Conservation (phyloP, 1,284 basidiomycete genomes). For the Melampsora occidentalis region DNA sequence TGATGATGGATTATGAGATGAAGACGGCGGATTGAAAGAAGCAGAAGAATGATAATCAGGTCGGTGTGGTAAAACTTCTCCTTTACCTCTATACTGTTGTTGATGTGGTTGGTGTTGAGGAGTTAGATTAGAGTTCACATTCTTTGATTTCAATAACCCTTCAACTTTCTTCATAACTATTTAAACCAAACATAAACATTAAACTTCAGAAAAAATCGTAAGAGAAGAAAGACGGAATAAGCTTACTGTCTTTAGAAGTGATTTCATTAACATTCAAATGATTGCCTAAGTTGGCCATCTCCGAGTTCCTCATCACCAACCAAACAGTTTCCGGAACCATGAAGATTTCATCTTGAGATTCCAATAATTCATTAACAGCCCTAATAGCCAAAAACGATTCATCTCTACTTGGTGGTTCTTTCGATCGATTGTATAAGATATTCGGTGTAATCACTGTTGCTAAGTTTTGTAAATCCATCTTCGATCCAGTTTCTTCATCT, state of each 20-base stretch:
- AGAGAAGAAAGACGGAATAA: not conserved
- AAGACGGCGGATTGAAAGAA: slow-evolving; percentile 8
- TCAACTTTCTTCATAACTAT: slow-evolving; percentile 41
- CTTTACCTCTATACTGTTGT: slow-evolving; percentile 35
- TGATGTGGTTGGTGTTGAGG: not conserved
- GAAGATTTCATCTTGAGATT: slow-evolving; percentile 92
- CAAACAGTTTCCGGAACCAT: slow-evolving; percentile 58
- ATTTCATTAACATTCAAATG: slow-evolving; percentile 35
- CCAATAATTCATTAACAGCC: slow-evolving; percentile 77
- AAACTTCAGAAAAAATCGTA: not conserved
- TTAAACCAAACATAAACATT: not conserved
- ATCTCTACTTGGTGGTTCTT: slow-evolving; percentile 75
- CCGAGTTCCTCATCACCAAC: slow-evolving; percentile 35
- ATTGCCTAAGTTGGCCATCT: slow-evolving; percentile 17
- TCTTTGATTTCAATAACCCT: slow-evolving; percentile 21
- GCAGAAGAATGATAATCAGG: slow-evolving; percentile 19
- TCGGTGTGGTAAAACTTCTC: slow-evolving; percentile 40
- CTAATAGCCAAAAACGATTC: slow-evolving; percentile 89
- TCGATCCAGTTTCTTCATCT: slow-evolving; percentile 95
- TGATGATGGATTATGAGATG: not conserved
- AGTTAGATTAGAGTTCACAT: slow-evolving; percentile 7
- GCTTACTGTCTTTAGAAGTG: slow-evolving; percentile 43
- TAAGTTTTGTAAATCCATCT: slow-evolving; percentile 95
- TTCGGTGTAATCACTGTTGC: slow-evolving; percentile 98
- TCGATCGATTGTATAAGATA: slow-evolving; percentile 80